Conservation (phyloP, 2,329 filamentous ascomycete species). For the Aspergillus pseudoterreus region DNA sequence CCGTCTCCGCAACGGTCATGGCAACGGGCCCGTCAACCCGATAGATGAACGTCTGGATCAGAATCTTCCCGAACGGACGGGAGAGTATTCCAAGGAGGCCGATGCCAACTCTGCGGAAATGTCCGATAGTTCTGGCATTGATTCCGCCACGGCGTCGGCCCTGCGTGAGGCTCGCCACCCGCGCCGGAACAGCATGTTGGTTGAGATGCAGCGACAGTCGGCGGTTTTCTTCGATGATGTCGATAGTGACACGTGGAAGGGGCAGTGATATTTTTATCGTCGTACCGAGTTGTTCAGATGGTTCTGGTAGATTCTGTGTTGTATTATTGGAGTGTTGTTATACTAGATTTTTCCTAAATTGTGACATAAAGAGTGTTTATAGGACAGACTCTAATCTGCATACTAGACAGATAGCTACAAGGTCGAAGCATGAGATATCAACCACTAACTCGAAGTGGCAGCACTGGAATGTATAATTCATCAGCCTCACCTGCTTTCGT, state of each 20-base stretch:
- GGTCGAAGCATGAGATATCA: too few relatives aligned
- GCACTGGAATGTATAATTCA: too few relatives aligned
- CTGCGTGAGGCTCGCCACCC: constrained; percentile 12
- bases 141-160: constrained; percentile 17
- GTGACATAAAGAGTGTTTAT: too few relatives aligned
- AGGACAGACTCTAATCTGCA: too few relatives aligned
- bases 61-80: constrained; percentile 24
- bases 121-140: constrained; percentile 21
- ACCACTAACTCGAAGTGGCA: too few relatives aligned
- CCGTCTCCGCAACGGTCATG: constrained; percentile 24
- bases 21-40: constrained; percentile 13
- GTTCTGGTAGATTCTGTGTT: too few relatives aligned
- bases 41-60: constrained; percentile 25
- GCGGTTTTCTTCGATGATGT: constrained; percentile 45
- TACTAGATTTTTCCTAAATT: too few relatives aligned
- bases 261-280: background rate
- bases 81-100: constrained; percentile 14
- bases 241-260: constrained; percentile 18
- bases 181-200: constrained; percentile 31
- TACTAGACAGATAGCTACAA: too few relatives aligned
- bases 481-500: too few relatives aligned
- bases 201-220: constrained; percentile 45
- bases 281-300: too few relatives aligned
- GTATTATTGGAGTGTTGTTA: too few relatives aligned
- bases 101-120: constrained; percentile 8